phyloP scores from a whole-genome alignment of 805 yeast species.

The Maudiozyma turicensis region DNA sequence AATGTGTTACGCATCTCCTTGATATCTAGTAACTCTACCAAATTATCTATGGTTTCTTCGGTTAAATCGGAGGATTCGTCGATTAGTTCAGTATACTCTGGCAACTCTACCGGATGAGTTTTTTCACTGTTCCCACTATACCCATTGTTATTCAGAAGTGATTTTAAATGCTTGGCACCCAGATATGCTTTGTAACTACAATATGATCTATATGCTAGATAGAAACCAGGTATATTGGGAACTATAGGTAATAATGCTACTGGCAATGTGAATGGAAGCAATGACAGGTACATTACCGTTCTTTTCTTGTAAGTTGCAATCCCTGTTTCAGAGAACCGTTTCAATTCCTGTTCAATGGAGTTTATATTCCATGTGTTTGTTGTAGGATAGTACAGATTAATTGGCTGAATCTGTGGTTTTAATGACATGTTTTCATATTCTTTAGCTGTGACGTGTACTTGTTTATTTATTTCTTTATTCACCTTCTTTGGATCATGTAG shows the following conservation, averaged over 20 bases:
- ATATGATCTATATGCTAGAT: constrained; percentile 68
- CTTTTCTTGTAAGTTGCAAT: constrained; percentile 45
- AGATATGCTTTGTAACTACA: constrained; percentile 72
- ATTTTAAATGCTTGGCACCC: constrained; percentile 62
- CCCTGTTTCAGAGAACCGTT: constrained; percentile 35
- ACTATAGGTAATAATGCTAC: constrained; percentile 72
- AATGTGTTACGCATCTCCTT: constrained; percentile 37
- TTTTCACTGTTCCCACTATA: neutral
- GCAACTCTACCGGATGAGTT: constrained; percentile 27
- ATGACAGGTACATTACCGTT: constrained; percentile 43
- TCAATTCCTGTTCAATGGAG: constrained; percentile 32
- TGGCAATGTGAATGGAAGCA: constrained; percentile 73
- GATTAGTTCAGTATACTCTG: constrained; percentile 25
- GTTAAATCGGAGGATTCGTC: constrained; percentile 8
- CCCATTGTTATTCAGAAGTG: constrained; percentile 37
- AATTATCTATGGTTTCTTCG: constrained; percentile 35
- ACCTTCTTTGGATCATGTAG: constrained; percentile 7
- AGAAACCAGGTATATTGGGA: constrained; percentile 90
- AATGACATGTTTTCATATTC: constrained; percentile 8
- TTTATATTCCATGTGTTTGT: constrained; percentile 22
- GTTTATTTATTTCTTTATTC: constrained; percentile 4
- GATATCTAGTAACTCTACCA: constrained; percentile 39
- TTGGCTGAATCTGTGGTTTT: constrained; percentile 16
- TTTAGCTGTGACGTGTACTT: constrained; percentile 9
- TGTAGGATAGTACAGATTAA: constrained; percentile 46